These are phyloP conservation scores for Keqinozyma sinolaborantium DNA, from an alignment of 1,139 yeast genomes.

Conservation along the genomic window DNA sequence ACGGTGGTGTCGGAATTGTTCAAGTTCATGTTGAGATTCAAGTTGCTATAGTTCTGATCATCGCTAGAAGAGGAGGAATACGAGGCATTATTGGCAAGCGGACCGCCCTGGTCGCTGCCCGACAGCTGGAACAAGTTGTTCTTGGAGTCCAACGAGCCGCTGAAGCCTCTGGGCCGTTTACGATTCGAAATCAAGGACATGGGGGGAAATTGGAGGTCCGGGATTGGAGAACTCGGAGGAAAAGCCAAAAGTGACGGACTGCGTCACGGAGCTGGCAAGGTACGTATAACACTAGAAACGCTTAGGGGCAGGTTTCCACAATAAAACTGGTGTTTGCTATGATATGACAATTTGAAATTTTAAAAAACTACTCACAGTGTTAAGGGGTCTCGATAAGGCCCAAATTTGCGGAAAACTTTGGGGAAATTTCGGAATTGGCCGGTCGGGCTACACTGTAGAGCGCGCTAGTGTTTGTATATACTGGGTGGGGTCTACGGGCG, in stretches of 20 bases:
- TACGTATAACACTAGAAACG: constrained; percentile 1
- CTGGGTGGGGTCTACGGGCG: no score
- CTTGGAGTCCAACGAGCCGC: constrained; percentile 32
- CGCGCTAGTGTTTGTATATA: no score
- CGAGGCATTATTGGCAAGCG: constrained; percentile 2
- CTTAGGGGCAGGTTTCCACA: background rate
- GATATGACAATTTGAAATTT: no score
- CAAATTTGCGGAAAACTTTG: no score
- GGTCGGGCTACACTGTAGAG: background rate
- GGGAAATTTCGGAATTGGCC: no score
- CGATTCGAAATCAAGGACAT: constrained; percentile 38
- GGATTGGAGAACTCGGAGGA: no score
- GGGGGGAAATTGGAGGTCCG: no score
- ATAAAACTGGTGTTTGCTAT: background rate
- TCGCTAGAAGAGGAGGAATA: constrained; percentile 4
- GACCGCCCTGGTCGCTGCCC: background rate
- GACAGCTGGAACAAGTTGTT: constrained; percentile 1
- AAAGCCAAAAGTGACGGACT: no score
- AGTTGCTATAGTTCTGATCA: constrained; percentile 1
- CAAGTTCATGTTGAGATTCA: constrained; percentile 1
- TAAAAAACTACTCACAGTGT: no score
- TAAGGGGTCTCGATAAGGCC: constrained; percentile 1
- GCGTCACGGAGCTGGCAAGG: background rate
- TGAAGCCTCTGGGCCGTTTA: constrained; percentile 47
- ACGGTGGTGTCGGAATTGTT: constrained; percentile 4